These are phyloP conservation scores for Geranium rotundifolium DNA, from an alignment of 345 rosid species.

Conservation along the genomic window DNA sequence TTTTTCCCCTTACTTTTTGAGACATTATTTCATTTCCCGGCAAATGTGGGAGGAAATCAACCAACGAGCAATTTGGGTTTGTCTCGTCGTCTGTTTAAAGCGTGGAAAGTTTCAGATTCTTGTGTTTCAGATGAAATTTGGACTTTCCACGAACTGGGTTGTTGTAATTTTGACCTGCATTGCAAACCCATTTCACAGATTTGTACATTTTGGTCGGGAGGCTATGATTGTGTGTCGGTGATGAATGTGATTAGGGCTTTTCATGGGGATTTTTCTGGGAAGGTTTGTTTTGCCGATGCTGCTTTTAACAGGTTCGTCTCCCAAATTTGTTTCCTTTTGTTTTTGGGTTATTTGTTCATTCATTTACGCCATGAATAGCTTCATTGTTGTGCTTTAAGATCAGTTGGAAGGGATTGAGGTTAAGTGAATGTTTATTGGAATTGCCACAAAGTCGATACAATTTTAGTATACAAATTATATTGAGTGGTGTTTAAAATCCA, in stretches of 20 bases:
- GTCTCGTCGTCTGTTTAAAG: background rate
- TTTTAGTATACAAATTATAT: too few species aligned
- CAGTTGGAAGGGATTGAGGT: background rate
- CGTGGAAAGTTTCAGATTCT: background rate
- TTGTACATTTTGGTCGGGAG: background rate
- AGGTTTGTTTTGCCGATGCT: slow-evolving; percentile 40
- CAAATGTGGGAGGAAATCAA: background rate
- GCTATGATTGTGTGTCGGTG: background rate
- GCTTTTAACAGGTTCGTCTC: slow-evolving; percentile 44
- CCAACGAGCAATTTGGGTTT: background rate
- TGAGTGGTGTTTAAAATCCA: too few species aligned
- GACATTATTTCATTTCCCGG: background rate
- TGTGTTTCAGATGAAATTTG: background rate
- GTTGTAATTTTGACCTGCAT: background rate
- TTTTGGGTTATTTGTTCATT: background rate
- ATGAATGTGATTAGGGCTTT: background rate
- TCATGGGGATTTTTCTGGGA: slow-evolving; percentile 30
- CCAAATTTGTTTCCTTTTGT: background rate
- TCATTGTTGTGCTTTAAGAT: background rate
- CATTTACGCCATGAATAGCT: too few species aligned
- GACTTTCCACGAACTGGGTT: background rate
- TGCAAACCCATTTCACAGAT: background rate
- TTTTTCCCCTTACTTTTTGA: too few species aligned
- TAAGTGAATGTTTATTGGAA: too few species aligned
- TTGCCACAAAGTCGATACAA: too few species aligned